Evolutionary conservation across 129 eudicot species (phyloP), one percentile per base, ranked within the genome.

Genomic region (Kitagawia praeruptora): DNA sequence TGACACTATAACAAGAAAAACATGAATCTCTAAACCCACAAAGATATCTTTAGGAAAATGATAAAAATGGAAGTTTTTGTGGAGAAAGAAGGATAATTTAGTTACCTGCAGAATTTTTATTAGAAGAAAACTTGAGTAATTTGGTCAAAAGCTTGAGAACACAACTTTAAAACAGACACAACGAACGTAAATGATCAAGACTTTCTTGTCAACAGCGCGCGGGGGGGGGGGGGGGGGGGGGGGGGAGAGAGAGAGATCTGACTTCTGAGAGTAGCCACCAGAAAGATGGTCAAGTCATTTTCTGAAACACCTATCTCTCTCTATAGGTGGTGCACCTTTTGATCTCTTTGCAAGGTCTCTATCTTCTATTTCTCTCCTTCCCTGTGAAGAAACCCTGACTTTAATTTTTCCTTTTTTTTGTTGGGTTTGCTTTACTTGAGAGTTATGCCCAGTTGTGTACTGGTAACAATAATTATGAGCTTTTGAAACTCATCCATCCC

Each of bases 181-280:
- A 63, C 61, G 47, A 75, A 70, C 70, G 81, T 90, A 91, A 92
- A 91, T 82, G 88, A 87, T 87, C 87, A 88, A 84, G 90, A 85
- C 84, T 87, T 87, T 46, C 85, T 85, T 87, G 84, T 90, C 92
- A 81, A 84, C 85, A 46, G 49, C 49, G n/a, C n/a, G n/a, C n/a
- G 15, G 0, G 63, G 7, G 63, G 21, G 63, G 6, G 63, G 6
- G 15, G 0, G 63, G 7, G 63, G 21, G 63, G 6, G 63, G 6
- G 63, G 2, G 63, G 6, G 63, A 21, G 63, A 6, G 63, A 21
- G 63, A 21, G 63, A 54, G 63, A 54, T n/a, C n/a, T n/a, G 63
- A 54, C 27, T 1, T 21, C 10, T 85, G 77, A 81, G 49, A 86
- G 82, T 63, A 86, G 91, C 82, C 84, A 77, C 77, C 75, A 78